Evolutionary conservation across 495 filamentous ascomycete species (phyloP), one percentile per base, ranked within the genome.

Genomic region (Tetracladium setigerum): DNA sequence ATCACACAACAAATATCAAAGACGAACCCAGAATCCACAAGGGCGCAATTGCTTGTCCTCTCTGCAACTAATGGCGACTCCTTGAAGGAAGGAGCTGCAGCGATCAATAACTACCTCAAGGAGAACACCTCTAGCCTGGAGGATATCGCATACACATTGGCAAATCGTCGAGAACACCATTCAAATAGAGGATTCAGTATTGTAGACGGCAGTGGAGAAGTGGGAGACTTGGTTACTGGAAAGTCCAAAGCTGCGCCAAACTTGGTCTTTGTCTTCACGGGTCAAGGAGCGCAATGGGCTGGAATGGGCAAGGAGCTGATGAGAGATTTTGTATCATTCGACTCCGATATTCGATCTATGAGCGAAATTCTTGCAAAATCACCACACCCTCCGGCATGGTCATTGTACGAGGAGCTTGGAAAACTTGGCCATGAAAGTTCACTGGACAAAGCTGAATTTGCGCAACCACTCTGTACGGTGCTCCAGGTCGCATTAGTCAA

Each of bases 251-350:
- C 11, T 4, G 13, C 19, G 4, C 18, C 14, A 4, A 4, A 38
- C 5, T 0, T 44, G 2, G 30, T 36, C 9, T 44, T 53, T 17
- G 44, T 78, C 1, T 58, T 58, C 41, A 58, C 46, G 10, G 55
- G 55, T 12, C 55, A 58, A 38, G 55, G 55, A 11, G 55, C 55
- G 5, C 77, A 82, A 48, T 82, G 75, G 76, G 53, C 68, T 30
- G 70, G 65, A 17, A 82, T 82, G 78, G 78, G 76, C 2, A 65
- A 70, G 0, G 76, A 77, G 53, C 63, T 78, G 19, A 47, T 75
- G 8, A 32, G 27, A 15, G 60, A 46, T 2, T 76, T 53, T 44
- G 50, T 58, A 5, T 45, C 61, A 10, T 77, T 72, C 52, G 44
- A 50, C 4, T 15, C 58, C 14, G 33, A 41, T 38, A 47, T 53